Evolutionary conservation across 495 filamentous ascomycete species (phyloP).

Genomic region (Letharia columbiana): DNA sequence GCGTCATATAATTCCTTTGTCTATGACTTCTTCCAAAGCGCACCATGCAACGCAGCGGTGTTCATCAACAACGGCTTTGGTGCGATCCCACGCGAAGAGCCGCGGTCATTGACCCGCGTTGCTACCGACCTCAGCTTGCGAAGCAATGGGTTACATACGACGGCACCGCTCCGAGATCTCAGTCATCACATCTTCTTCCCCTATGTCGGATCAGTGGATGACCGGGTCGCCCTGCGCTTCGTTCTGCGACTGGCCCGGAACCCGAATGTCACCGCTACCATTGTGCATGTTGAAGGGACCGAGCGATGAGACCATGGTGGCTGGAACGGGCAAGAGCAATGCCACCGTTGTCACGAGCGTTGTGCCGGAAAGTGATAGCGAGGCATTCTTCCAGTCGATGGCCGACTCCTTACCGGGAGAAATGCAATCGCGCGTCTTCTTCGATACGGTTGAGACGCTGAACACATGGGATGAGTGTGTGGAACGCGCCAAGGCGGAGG

Average conservation of each 20-base stretch:
- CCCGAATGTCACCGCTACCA: constrained; percentile 63
- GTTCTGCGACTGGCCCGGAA: constrained; percentile 75
- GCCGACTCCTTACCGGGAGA: constrained; percentile 52
- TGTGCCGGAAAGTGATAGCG: constrained; percentile 1
- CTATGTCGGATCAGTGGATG: constrained; percentile 79
- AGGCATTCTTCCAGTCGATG: constrained; percentile 53
- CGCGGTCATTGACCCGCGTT: constrained; percentile 29
- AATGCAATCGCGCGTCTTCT: constrained; percentile 53
- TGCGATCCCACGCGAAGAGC: constrained; percentile 31
- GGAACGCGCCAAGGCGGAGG: constrained; percentile 45
- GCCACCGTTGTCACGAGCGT: not conserved
- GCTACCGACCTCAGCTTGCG: constrained; percentile 31
- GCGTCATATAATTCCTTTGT: constrained; percentile 58
- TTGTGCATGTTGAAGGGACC: constrained; percentile 48
- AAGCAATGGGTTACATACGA: constrained; percentile 14
- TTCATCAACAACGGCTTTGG: constrained; percentile 72
- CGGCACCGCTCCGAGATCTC: constrained; percentile 48
- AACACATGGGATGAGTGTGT: constrained; percentile 17
- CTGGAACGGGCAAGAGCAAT: constrained; percentile 22
- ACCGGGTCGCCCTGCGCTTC: constrained; percentile 69
- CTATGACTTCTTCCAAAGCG: constrained; percentile 48
- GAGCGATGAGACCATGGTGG: constrained; percentile 21
- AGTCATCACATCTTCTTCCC: constrained; percentile 82
- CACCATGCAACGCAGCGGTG: constrained; percentile 64
- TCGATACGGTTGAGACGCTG: constrained; percentile 27